Conservation (phyloP, 23 red algal genomes). For the Gracilaria domingensis region DNA sequence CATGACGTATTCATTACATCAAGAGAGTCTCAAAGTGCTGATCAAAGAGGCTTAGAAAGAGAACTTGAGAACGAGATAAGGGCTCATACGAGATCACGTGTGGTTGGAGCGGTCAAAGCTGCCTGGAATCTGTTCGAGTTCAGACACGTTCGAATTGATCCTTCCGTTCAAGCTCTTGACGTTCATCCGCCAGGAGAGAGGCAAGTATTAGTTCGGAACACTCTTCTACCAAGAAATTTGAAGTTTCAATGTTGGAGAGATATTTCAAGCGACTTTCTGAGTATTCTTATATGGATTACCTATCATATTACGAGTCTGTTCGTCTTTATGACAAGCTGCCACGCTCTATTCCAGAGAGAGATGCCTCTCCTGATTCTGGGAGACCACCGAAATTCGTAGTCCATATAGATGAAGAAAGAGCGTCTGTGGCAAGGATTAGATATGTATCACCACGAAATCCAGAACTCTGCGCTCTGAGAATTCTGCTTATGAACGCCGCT, state of each 20-base stretch:
- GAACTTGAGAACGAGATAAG: no score
- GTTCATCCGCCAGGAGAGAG: no score
- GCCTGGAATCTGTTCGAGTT: conserved; percentile 9
- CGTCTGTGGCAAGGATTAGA: background rate
- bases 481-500: background rate
- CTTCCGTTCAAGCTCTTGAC: no score
- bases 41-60: no score
- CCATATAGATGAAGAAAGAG: background rate
- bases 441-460: background rate
- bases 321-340: background rate
- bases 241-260: background rate
- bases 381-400: background rate
- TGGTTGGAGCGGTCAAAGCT: background rate
- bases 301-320: no score
- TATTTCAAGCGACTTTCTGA: background rate
- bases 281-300: background rate
- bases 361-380: background rate
- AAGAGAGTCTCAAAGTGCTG: no score
- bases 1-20: no score
- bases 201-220: no score
- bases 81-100: background rate
- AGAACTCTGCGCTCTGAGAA: background rate
- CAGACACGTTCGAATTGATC: background rate
- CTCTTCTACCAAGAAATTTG: no score
- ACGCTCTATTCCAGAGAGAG: background rate